Base-by-base conservation (phyloP, 2,329 filamentous ascomycete species). In the Diaporthe citriasiana region DNA sequence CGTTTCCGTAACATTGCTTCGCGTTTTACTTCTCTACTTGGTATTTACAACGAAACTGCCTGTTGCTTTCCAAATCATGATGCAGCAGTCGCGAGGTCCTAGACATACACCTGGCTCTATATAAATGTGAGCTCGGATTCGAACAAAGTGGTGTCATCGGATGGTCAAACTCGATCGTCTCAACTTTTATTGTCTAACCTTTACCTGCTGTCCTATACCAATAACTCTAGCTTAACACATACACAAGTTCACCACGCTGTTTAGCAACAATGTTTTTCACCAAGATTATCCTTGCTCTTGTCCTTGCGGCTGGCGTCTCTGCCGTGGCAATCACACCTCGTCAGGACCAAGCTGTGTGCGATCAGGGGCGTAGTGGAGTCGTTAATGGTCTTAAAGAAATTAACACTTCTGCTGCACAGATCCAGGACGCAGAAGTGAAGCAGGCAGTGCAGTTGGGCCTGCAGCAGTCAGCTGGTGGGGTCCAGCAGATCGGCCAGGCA, bases 21-120 rank as follows among this genome's bases (percentile, higher is more conserved):
- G 59, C 59, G 59, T 65, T 65, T 65, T 65, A 65, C 59, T 65
- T 65, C 59, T 65, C 59, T 47, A 65, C 59, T 33, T 65, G 59
- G 59, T 65, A 50, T 50, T 2, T n/a, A 8, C 25, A 15, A 65
- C 59, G 59, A 65, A 35, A 35, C 27, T 47, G 42, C 42, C 57
- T 19, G 27, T 50, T 19, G 17, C 9, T 22, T 47, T 22, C 19
- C 42, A 47, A 6, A 22, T 3, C 59, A 47, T 35, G 15, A 35
- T 50, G 59, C 59, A 65, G 59, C 27, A n/a, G 15, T 65, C 27
- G 40, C 17, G n/a, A 50, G 42, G 19, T 33, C 17, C 59, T 19
- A 33, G 15, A 9, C 12, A 4, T 30, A 22, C 59, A n/a, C 35
- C 59, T 25, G 25, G 19, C 12, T n/a, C 30, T 19, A 1, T 65